These are phyloP conservation scores for Geotrichum fermentans DNA, from an alignment of 1,139 yeast genomes.

Conservation along the genomic window DNA sequence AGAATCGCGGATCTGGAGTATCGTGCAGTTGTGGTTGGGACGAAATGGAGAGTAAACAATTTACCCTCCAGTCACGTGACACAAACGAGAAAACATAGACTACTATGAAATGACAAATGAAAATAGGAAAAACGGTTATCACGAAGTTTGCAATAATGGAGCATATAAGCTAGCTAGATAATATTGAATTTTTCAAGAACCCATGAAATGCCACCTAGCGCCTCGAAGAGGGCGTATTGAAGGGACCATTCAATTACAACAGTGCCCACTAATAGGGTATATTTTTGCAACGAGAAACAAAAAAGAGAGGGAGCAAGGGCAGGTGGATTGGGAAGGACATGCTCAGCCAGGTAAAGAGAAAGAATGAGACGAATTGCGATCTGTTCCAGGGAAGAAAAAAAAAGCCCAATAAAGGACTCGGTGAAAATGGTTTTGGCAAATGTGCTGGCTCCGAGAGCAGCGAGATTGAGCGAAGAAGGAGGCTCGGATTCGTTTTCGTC, in stretches of 20 bases:
- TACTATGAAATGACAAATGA: too few relatives aligned
- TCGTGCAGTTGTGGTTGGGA: conserved; percentile 10
- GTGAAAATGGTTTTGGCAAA: neutral
- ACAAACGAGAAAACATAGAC: too few relatives aligned
- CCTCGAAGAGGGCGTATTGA: conserved; percentile 1
- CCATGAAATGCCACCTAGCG: neutral
- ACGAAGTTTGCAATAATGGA: too few relatives aligned
- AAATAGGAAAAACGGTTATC: too few relatives aligned
- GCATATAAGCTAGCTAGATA: too few relatives aligned
- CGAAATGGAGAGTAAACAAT: neutral
- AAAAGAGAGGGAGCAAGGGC: neutral
- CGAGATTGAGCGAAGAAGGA: neutral
- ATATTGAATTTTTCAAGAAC: neutral
- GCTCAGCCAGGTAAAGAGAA: neutral
- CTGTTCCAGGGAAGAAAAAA: neutral
- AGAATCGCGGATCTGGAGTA: conserved; percentile 11
- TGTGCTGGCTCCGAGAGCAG: neutral
- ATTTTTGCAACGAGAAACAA: neutral
- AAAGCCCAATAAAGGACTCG: neutral
- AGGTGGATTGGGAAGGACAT: neutral
- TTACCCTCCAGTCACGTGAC: conserved; percentile 12
- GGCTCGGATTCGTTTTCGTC: neutral
- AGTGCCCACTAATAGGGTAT: neutral
- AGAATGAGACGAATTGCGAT: neutral
- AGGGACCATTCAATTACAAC: neutral